Evolutionary conservation across 176 grass and related monocot species (phyloP).

Genomic region (Juncus effusus): DNA sequence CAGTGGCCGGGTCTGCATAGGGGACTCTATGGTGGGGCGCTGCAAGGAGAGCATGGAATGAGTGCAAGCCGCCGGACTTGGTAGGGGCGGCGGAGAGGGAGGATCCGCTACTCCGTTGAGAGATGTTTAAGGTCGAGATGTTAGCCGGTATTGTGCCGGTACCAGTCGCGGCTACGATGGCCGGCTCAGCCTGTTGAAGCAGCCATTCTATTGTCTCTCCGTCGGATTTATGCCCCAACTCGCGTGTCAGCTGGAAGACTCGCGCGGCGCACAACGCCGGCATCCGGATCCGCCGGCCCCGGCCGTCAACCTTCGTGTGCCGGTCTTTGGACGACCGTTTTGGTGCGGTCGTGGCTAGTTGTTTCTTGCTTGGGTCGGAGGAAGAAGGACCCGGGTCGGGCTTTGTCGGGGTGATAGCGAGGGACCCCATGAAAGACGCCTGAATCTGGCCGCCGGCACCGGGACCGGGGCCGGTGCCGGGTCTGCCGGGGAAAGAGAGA

Average conservation of each 20-base stretch:
- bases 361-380: constrained; percentile 44
- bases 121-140: constrained; percentile 78
- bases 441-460: neutral
- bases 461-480: constrained; percentile 18
- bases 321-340: constrained; percentile 83
- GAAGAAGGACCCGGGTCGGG: constrained; percentile 33
- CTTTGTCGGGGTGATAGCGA: constrained; percentile 33
- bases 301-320: constrained; percentile 95
- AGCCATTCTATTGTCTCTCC: constrained; percentile 99
- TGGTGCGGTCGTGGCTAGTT: constrained; percentile 7
- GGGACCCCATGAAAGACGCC: constrained; percentile 70
- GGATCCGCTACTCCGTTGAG: constrained; percentile 53
- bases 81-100: constrained; percentile 33
- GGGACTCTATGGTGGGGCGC: constrained; percentile 25
- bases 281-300: constrained; percentile 93
- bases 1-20: neutral
- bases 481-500: constrained; percentile 13
- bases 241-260: constrained; percentile 96
- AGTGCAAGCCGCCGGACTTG: constrained; percentile 26
- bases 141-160: constrained; percentile 90
- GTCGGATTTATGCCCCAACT: constrained; percentile 96
- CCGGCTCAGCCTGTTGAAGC: constrained; percentile 88
- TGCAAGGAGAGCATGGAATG: constrained; percentile 34
- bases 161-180: constrained; percentile 89
- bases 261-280: constrained; percentile 89